A percentile compares a stretch with the other conserved stretches of the same genome.
These are phyloP conservation scores for Phialophora expanda DNA, from an alignment of 2,329 filamentous ascomycete species.

Conservation along the genomic window DNA sequence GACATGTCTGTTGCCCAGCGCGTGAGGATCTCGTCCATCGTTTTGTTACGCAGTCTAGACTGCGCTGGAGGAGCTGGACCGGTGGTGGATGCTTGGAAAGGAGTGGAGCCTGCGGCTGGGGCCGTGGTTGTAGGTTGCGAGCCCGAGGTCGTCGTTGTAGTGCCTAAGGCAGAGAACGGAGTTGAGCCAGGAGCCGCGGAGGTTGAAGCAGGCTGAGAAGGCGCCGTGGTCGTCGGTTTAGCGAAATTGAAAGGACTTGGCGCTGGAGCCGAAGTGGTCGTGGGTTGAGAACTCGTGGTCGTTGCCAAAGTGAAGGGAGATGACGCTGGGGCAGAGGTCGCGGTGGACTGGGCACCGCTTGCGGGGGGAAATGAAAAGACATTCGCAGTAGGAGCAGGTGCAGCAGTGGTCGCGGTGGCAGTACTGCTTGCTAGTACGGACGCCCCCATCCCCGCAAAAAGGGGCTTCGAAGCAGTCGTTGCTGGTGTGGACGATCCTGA, in stretches of 20 bases:
- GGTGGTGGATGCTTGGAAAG: constrained; percentile 72
- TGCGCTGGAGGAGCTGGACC: constrained; percentile 79
- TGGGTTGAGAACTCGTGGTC: constrained; percentile 41
- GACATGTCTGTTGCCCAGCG: constrained; percentile 94
- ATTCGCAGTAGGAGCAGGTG: constrained; percentile 36
- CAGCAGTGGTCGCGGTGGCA: constrained; percentile 42
- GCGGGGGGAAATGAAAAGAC: constrained; percentile 41
- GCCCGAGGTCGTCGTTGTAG: constrained; percentile 20
- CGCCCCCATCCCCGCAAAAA: constrained; percentile 36
- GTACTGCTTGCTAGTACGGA: constrained; percentile 40
- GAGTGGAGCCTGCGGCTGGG: constrained; percentile 21
- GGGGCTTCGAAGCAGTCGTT: constrained; percentile 32
- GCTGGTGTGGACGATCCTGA: constrained; percentile 22
- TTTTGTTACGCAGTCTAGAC: constrained; percentile 94
- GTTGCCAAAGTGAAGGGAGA: constrained; percentile 41
- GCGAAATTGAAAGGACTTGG: constrained; percentile 8
- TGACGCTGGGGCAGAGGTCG: constrained; percentile 35
- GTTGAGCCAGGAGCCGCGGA: constrained; percentile 22
- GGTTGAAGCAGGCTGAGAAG: constrained; percentile 26
- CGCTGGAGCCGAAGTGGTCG: constrained; percentile 42
- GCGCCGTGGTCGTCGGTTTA: constrained; percentile 31
- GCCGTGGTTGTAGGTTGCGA: constrained; percentile 26
- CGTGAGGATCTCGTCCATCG: constrained; percentile 98
- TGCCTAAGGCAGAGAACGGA: constrained; percentile 22
- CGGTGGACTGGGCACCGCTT: constrained; percentile 26